These are phyloP conservation scores for Plasmodium malariae DNA, from an alignment of 169 alveolate genomes.

Conservation along the genomic window DNA sequence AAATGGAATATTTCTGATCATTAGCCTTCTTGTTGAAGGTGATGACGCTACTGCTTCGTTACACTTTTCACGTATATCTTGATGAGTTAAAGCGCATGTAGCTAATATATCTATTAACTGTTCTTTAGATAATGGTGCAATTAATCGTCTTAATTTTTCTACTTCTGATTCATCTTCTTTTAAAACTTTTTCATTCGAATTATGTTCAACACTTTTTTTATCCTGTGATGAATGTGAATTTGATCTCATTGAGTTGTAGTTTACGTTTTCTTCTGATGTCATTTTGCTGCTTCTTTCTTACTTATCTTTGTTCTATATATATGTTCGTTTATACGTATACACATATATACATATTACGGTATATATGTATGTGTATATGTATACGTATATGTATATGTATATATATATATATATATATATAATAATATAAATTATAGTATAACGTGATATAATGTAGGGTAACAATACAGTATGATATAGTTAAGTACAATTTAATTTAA, in stretches of 20 bases:
- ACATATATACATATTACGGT: not conserved
- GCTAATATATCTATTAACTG: constrained; percentile 84
- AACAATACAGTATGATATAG: no score
- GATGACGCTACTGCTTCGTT: constrained; percentile 80
- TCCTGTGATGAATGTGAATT: constrained; percentile 46
- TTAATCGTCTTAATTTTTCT: constrained; percentile 62
- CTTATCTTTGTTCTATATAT: not conserved
- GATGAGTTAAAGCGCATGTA: constrained; percentile 79
- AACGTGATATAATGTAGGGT: no score
- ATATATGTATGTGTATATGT: not conserved
- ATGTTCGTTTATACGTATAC: not conserved
- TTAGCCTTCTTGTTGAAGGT: constrained; percentile 83
- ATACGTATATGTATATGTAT: not conserved
- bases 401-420: not conserved
- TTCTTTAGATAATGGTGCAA: constrained; percentile 84
- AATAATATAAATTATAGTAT: no score
- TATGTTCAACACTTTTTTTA: constrained; percentile 29
- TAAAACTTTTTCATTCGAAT: constrained; percentile 9
- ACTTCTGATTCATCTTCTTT: constrained; percentile 70
- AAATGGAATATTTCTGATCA: constrained; percentile 85
- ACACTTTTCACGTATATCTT: constrained; percentile 78
- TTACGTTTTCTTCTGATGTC: constrained; percentile 46
- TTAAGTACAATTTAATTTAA: no score
- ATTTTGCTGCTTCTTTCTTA: not conserved
- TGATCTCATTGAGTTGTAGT: constrained; percentile 23